A percentile compares a stretch with the other conserved stretches of the same genome.
phyloP scores from a whole-genome alignment of 257 asterid genomes.

The Solanum phureja region DNA sequence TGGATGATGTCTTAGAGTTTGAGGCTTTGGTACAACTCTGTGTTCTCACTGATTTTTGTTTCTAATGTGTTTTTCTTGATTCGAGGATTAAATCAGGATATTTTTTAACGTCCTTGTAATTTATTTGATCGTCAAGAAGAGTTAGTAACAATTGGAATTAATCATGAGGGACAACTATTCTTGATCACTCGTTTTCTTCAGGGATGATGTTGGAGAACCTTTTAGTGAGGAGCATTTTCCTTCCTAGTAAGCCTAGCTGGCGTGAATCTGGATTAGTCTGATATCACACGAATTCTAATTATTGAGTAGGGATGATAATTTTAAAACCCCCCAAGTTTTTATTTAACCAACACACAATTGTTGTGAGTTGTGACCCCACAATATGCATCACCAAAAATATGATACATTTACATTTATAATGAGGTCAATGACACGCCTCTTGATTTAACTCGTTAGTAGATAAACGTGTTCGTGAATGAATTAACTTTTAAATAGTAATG shows the following conservation, averaged over 20 bases:
- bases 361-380: too few relatives aligned
- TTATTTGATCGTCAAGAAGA: neutral
- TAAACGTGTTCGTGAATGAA: neutral
- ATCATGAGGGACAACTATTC: neutral
- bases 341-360: too few relatives aligned
- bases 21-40: neutral
- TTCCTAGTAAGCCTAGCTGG: neutral
- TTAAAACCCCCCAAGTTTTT: too few relatives aligned
- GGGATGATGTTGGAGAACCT: neutral
- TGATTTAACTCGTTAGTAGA: neutral
- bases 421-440: neutral
- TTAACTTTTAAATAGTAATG: neutral
- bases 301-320: too few relatives aligned
- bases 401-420: too few relatives aligned
- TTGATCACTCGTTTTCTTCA: neutral
- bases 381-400: too few relatives aligned
- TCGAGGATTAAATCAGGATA: neutral
- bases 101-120: neutral
- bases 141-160: neutral
- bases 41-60: neutral
- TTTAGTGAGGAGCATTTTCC: neutral
- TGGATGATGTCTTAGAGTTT: constrained; percentile 5
- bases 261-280: neutral
- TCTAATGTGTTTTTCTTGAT: neutral
- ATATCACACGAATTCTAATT: too few relatives aligned